Conservation (phyloP, 495 filamentous ascomycete species). For the Talaromyces adpressus region DNA sequence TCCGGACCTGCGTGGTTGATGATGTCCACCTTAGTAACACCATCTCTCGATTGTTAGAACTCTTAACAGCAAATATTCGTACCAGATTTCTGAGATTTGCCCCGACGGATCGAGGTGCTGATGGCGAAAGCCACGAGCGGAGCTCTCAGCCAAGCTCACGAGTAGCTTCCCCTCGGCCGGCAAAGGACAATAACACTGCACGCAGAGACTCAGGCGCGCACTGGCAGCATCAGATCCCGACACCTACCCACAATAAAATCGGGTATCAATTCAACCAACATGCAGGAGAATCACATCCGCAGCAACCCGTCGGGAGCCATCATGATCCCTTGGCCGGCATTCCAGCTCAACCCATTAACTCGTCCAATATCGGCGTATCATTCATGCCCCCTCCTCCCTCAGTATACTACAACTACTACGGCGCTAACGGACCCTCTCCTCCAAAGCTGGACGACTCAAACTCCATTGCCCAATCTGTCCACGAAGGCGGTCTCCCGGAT, state of each 20-base stretch:
- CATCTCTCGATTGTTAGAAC: constrained; percentile 87
- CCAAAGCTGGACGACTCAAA: constrained; percentile 20
- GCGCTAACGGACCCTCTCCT: constrained; percentile 28
- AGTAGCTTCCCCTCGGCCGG: constrained; percentile 28
- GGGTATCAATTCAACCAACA: constrained; percentile 3
- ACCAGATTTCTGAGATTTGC: constrained; percentile 62
- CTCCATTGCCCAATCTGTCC: constrained; percentile 14
- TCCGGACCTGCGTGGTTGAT: constrained; percentile 83
- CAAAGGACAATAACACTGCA: constrained; percentile 17
- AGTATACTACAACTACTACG: constrained; percentile 42
- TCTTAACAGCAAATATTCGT: constrained; percentile 65
- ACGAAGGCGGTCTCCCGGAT: constrained; percentile 27
- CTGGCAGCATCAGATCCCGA: constrained; percentile 23
- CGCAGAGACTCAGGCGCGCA: constrained; percentile 26
- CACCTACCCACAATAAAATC: constrained; percentile 10
- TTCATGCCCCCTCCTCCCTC: constrained; percentile 45
- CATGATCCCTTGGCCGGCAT: constrained; percentile 40
- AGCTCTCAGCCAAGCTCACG: constrained; percentile 28
- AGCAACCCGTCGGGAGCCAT: constrained; percentile 21
- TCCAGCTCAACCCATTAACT: constrained; percentile 42
- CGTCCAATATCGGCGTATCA: constrained; percentile 38
- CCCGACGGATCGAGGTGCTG: constrained; percentile 33
- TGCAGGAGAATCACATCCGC: constrained; percentile 11
- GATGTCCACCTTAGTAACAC: constrained; percentile 93
- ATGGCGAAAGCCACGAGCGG: constrained; percentile 34